Evolutionary conservation across 2,329 filamentous ascomycete genomes (phyloP).

Genomic region (Arthrinium phaeospermum): DNA sequence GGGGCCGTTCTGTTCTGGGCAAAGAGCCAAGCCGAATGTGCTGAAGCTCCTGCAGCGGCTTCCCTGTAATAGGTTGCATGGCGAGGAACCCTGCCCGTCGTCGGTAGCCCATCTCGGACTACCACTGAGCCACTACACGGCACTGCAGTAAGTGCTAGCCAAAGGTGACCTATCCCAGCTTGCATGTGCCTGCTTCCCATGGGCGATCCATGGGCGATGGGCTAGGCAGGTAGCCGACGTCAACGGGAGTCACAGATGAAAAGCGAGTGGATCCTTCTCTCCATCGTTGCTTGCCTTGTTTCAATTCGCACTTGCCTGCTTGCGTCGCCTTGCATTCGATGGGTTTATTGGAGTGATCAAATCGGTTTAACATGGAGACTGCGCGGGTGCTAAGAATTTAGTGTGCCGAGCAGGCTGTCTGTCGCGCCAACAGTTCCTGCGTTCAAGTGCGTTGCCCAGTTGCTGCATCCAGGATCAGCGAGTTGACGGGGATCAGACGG

Average conservation of each 20-base stretch:
- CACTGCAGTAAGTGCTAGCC: not conserved
- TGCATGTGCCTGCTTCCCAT: not conserved
- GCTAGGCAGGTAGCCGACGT: not conserved
- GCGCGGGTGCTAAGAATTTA: not conserved
- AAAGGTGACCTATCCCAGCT: not conserved
- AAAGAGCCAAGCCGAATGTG: not conserved
- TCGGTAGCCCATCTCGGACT: not conserved
- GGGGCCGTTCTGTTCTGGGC: not conserved
- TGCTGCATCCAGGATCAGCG: not conserved
- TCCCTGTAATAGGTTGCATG: slow-evolving; percentile 4
- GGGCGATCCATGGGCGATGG: not conserved
- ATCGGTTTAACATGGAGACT: not conserved
- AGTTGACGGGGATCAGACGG: not conserved
- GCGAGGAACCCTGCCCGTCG: slow-evolving; percentile 2
- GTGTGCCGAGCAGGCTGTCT: not conserved
- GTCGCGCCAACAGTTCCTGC: no score
- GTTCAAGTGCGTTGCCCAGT: not conserved
- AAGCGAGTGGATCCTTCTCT: not conserved
- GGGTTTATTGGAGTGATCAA: not conserved
- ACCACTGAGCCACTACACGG: not conserved
- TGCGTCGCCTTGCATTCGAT: not conserved
- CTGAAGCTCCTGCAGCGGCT: not conserved
- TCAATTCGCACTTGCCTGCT: not conserved
- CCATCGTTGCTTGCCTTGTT: not conserved
- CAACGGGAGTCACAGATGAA: not conserved